phyloP scores from a whole-genome alignment of 176 grass and related monocot species.

The Urochloa ruziziensis region DNA sequence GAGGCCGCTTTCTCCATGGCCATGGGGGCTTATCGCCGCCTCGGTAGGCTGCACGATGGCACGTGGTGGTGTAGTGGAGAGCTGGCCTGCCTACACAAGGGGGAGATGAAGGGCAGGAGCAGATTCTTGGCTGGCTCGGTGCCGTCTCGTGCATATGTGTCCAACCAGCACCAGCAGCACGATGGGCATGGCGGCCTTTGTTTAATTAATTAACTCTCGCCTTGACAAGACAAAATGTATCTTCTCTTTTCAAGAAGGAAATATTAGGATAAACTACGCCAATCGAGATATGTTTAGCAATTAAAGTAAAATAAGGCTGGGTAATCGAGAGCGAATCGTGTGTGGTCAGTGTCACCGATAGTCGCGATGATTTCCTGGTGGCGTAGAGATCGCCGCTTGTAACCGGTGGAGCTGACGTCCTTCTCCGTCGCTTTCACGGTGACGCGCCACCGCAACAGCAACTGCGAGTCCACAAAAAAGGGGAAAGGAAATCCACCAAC shows the following conservation, averaged over 20 bases:
- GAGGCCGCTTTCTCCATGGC: conserved; percentile 67
- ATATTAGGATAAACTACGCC: too few species aligned
- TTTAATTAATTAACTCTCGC: not conserved
- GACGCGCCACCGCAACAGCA: not conserved
- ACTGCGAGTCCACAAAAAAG: too few species aligned
- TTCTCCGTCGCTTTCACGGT: not conserved
- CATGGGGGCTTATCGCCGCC: not conserved
- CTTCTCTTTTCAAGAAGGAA: too few species aligned
- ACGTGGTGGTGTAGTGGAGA: not conserved
- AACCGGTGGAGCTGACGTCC: not conserved
- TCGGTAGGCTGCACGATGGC: not conserved
- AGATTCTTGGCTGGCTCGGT: not conserved
- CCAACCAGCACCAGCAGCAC: not conserved
- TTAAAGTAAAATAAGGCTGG: too few species aligned
- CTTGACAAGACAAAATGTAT: not conserved
- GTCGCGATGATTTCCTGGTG: too few species aligned
- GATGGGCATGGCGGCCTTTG: not conserved
- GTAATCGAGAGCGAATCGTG: not conserved
- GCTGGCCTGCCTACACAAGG: not conserved
- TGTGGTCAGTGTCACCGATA: not conserved
- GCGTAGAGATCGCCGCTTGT: too few species aligned
- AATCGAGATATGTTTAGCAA: too few species aligned
- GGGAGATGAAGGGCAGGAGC: not conserved
- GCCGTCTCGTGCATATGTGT: not conserved
- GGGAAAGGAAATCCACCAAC: too few species aligned